phyloP scores from a whole-genome alignment of 2,329 filamentous ascomycete genomes.

The Coniella vitis region DNA sequence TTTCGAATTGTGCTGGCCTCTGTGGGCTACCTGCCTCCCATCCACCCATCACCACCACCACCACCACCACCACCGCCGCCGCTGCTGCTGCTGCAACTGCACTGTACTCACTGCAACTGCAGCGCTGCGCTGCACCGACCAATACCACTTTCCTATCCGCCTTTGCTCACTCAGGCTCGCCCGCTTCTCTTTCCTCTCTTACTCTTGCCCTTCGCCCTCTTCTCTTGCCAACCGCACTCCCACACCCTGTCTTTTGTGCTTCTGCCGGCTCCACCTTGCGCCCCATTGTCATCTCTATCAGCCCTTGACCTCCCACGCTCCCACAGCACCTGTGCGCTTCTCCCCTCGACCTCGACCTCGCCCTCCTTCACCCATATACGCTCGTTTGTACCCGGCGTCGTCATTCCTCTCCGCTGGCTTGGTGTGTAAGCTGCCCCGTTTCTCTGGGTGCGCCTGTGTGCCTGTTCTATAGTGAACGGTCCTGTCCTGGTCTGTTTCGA shows the following conservation, averaged over 20 bases:
- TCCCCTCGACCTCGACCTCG: conserved; percentile 5
- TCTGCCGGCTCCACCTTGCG: not conserved
- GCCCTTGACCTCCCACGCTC: conserved; percentile 3
- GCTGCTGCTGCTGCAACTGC: no score
- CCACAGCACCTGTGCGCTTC: not conserved
- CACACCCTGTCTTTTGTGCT: not conserved
- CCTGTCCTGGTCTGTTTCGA: no score
- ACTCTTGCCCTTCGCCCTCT: not conserved
- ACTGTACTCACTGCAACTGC: not conserved
- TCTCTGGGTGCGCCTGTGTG: not conserved
- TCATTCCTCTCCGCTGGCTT: conserved; percentile 1
- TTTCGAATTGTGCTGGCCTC: no score
- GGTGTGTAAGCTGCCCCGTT: not conserved
- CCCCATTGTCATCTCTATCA: not conserved
- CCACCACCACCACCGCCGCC: not conserved
- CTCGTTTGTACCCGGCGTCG: conserved; percentile 10
- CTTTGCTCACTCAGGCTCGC: not conserved
- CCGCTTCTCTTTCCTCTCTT: not conserved
- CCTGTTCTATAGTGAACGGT: no score
- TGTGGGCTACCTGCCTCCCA: not conserved
- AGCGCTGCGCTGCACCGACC: not conserved
- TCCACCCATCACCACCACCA: conserved; percentile 1
- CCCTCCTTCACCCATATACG: conserved; percentile 11
- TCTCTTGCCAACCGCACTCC: not conserved
- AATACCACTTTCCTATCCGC: conserved; percentile 7